Percentiles rank a stretch among this genome's conserved stretches.
Conservation (phyloP, 495 filamentous ascomycete genomes). For the Aspergillus affinis region DNA sequence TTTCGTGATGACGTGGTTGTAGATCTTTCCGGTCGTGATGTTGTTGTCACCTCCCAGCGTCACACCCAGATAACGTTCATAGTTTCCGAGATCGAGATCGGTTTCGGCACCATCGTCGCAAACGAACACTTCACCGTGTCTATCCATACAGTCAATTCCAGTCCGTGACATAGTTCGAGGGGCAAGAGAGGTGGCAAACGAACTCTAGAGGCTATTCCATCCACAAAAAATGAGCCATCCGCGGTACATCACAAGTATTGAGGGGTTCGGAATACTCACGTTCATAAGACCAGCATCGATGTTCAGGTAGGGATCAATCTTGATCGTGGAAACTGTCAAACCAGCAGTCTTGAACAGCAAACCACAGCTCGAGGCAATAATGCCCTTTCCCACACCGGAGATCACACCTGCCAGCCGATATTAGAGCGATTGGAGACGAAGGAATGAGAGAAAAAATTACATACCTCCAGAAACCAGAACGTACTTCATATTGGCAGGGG, state of each 20-base stretch:
- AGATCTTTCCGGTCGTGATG: constrained; percentile 96
- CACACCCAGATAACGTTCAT: constrained; percentile 78
- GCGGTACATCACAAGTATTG: background rate
- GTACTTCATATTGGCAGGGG: constrained; percentile 68
- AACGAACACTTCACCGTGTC: constrained; percentile 75
- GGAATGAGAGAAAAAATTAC: constrained; percentile 19
- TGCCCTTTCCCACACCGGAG: constrained; percentile 79
- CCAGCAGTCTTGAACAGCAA: constrained; percentile 83
- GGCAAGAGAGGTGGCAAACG: constrained; percentile 11
- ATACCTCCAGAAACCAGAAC: constrained; percentile 78
- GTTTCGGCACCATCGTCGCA: constrained; percentile 76
- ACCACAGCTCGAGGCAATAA: constrained; percentile 66
- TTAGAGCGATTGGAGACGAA: background rate
- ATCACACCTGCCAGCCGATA: constrained; percentile 58
- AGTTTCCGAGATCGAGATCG: constrained; percentile 95
- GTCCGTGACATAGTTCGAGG: background rate
- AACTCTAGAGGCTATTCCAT: constrained; percentile 20
- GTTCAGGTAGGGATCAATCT: constrained; percentile 61
- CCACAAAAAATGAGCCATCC: constrained; percentile 7
- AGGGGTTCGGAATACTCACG: constrained; percentile 46
- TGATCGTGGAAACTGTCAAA: constrained; percentile 60
- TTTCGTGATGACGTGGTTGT: constrained; percentile 77
- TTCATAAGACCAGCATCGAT: constrained; percentile 82
- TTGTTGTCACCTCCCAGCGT: constrained; percentile 79
- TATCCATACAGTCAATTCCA: constrained; percentile 25